phyloP scores from a whole-genome alignment of 2,329 filamentous ascomycete genomes.

The Aspergillus pseudoviridinutans region DNA sequence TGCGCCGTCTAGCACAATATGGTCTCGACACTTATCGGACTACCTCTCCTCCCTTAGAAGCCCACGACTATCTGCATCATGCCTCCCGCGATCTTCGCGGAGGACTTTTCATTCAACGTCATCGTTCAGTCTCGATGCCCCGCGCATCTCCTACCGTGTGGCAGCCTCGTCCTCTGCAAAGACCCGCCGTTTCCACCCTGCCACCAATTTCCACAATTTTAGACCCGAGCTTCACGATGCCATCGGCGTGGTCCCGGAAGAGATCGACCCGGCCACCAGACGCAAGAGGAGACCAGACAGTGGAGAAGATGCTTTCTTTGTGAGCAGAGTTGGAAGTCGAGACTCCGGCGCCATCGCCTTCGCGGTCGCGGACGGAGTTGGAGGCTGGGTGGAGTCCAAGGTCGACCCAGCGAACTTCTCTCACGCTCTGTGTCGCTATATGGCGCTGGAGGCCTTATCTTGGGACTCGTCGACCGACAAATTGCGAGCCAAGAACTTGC shows the following conservation, averaged over 20 bases:
- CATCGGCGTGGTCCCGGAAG: constrained; percentile 32
- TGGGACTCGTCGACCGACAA: constrained; percentile 42
- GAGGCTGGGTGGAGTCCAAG: constrained; percentile 88
- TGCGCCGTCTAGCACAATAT: constrained; percentile 5
- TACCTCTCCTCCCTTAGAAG: constrained; percentile 4
- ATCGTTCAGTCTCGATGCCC: constrained; percentile 20
- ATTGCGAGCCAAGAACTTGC: constrained; percentile 61
- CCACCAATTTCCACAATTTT: constrained; percentile 69
- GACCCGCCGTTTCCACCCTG: constrained; percentile 62
- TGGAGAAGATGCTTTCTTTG: constrained; percentile 96
- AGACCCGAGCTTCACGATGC: constrained; percentile 47
- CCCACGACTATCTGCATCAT: constrained; percentile 4
- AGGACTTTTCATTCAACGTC: constrained; percentile 29
- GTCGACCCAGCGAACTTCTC: constrained; percentile 95
- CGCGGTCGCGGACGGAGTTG: constrained; percentile 89
- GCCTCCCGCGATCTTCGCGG: constrained; percentile 1
- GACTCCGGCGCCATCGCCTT: constrained; percentile 59
- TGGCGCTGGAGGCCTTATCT: constrained; percentile 70
- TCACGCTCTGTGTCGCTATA: constrained; percentile 87
- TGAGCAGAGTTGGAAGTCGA: constrained; percentile 70
- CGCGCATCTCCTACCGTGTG: constrained; percentile 61
- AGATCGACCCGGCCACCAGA: constrained; percentile 49
- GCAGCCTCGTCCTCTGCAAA: constrained; percentile 75
- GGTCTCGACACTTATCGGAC: constrained; percentile 8
- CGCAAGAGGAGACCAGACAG: constrained; percentile 67